A percentile compares a stretch with the other conserved stretches of the same genome.
phyloP scores from a whole-genome alignment of 2,329 filamentous ascomycete species.

The Sclerotinia nivalis region DNA sequence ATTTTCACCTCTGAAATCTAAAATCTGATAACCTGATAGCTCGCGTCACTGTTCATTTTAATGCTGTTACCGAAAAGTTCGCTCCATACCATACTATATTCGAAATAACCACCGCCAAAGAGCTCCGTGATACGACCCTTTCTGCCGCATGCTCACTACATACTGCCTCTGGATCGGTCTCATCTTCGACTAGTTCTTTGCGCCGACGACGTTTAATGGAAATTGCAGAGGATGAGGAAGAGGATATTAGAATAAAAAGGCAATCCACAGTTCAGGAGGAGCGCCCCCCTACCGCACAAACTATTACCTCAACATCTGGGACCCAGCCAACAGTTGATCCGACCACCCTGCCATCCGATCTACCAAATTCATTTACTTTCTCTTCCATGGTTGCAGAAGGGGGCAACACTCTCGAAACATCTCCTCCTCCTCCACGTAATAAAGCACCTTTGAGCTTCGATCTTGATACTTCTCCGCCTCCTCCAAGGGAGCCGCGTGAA shows the following conservation, averaged over 20 bases:
- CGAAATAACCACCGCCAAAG: constrained; percentile 70
- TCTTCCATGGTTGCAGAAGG: constrained; percentile 29
- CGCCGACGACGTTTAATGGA: constrained; percentile 78
- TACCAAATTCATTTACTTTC: constrained; percentile 28
- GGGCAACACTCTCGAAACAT: constrained; percentile 31
- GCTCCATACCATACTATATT: constrained; percentile 85
- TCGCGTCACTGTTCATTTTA: constrained; percentile 75
- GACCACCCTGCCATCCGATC: constrained; percentile 25
- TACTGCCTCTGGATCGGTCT: constrained; percentile 81
- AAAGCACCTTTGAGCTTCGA: constrained; percentile 20
- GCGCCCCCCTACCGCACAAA: constrained; percentile 37
- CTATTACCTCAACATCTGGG: constrained; percentile 28
- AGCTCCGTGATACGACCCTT: constrained; percentile 83
- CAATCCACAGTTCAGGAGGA: constrained; percentile 56
- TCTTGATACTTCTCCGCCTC: constrained; percentile 23
- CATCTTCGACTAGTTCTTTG: constrained; percentile 79
- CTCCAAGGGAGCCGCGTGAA: constrained; percentile 28
- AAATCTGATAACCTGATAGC: constrained; percentile 52
- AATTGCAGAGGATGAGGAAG: constrained; percentile 86
- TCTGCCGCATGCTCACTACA: constrained; percentile 88
- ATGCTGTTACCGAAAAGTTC: constrained; percentile 68
- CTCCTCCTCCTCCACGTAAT: constrained; percentile 33
- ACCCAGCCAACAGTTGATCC: constrained; percentile 24
- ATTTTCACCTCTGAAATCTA: constrained; percentile 30
- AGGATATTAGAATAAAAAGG: constrained; percentile 59